Conservation (phyloP, 2,329 filamentous ascomycete genomes). For the Berkeleyomyces basicola region DNA sequence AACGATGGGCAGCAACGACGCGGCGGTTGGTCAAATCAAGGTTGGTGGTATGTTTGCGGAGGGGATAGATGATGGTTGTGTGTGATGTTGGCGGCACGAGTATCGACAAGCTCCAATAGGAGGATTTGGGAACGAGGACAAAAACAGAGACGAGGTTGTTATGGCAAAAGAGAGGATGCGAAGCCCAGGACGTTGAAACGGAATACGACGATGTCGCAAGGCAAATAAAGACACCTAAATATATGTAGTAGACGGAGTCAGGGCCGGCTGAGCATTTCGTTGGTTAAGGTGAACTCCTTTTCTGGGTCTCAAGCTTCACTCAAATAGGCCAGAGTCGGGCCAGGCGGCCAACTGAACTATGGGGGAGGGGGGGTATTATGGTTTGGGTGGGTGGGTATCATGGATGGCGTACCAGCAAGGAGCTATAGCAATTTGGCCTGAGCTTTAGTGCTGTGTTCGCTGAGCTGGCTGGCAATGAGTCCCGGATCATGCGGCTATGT, state of each 20-base stretch:
- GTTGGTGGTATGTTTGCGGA: not conserved
- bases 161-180: too few relatives aligned
- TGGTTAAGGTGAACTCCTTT: not conserved
- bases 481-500: too few relatives aligned
- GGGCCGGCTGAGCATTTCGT: not conserved
- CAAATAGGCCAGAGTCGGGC: not conserved
- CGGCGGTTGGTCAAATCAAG: not conserved
- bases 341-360: conserved; percentile 1
- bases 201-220: not conserved
- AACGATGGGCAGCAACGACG: not conserved
- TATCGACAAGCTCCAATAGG: not conserved
- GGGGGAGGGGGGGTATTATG: not conserved
- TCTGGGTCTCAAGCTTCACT: not conserved
- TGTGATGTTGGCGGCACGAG: not conserved
- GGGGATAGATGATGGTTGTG: not conserved
- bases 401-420: not conserved
- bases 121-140: not conserved
- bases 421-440: not conserved
- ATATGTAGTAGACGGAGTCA: not conserved
- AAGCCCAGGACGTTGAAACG: too few relatives aligned
- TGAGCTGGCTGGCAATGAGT: too few relatives aligned
- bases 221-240: not conserved
- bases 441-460: not conserved
- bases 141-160: too few relatives aligned
- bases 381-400: too few relatives aligned